These are phyloP conservation scores for Penicillium goetzii DNA, from an alignment of 495 filamentous ascomycete species.

Conservation along the genomic window DNA sequence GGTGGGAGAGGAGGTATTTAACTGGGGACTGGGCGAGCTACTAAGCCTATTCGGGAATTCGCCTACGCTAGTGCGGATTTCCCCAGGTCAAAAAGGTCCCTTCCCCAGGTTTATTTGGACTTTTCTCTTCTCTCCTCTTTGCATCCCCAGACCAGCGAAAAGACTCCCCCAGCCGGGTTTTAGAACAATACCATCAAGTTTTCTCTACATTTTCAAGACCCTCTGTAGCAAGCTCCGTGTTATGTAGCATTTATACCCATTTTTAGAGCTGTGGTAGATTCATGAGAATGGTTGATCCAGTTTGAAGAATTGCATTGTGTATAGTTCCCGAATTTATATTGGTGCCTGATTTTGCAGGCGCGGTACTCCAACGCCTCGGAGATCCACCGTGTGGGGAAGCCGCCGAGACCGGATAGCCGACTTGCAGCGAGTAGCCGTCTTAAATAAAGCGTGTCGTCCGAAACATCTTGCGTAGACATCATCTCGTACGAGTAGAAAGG, in stretches of 20 bases:
- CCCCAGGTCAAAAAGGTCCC: background rate
- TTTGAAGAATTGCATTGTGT: background rate
- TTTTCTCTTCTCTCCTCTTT: background rate
- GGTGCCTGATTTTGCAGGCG: slow-evolving; percentile 9
- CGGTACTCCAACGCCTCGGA: background rate
- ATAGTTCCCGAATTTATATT: background rate
- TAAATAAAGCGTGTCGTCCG: background rate
- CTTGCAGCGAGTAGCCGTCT: slow-evolving; percentile 20
- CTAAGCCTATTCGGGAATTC: background rate
- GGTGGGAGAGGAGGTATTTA: background rate
- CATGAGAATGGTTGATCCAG: background rate
- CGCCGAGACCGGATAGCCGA: slow-evolving; percentile 25
- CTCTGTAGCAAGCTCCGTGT: background rate
- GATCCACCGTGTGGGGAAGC: slow-evolving; percentile 6
- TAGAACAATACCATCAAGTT: background rate
- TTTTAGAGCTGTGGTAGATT: background rate
- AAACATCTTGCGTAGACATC: background rate
- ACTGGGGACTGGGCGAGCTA: background rate
- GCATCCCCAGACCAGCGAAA: background rate
- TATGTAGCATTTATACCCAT: background rate
- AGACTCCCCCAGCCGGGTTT: background rate
- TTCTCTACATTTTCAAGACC: background rate
- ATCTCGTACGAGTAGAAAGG: background rate
- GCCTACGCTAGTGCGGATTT: background rate
- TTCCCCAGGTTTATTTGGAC: background rate